Evolutionary conservation across 768 basidiomycete species (phyloP).

Genomic region (Hysterangium stoloniferum): DNA sequence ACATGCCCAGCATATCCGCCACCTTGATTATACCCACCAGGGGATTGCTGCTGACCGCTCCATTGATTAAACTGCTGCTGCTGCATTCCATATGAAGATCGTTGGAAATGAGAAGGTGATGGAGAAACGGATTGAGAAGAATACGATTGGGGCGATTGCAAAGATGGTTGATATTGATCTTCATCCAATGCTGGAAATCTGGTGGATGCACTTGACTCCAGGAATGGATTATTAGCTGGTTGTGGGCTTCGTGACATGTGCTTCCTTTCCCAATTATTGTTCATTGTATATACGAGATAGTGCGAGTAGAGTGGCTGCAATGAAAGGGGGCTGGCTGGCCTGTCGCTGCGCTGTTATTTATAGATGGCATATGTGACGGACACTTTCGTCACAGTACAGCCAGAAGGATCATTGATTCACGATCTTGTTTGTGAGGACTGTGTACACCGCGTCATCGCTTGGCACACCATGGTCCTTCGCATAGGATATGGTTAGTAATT

Average conservation of each 20-base stretch:
- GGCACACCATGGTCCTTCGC: constrained; percentile 30
- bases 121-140: neutral
- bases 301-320: no score
- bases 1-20: neutral
- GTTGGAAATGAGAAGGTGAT: constrained; percentile 1
- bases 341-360: no score
- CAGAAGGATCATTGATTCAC: no score
- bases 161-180: neutral
- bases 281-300: no score
- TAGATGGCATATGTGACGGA: no score
- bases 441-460: neutral
- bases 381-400: no score
- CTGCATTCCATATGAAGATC: neutral
- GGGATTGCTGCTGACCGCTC: constrained; percentile 1
- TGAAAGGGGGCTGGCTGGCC: no score
- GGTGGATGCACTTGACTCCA: constrained; percentile 7
- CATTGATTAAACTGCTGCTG: neutral
- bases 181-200: constrained; percentile 7
- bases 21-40: neutral
- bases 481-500: constrained; percentile 40
- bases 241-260: neutral
- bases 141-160: neutral
- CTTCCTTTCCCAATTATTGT: neutral
- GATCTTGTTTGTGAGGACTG: neutral
- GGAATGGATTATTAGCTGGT: constrained; percentile 10